phyloP scores from a whole-genome alignment of 129 eudicot species.

The Dittrichia graveolens region DNA sequence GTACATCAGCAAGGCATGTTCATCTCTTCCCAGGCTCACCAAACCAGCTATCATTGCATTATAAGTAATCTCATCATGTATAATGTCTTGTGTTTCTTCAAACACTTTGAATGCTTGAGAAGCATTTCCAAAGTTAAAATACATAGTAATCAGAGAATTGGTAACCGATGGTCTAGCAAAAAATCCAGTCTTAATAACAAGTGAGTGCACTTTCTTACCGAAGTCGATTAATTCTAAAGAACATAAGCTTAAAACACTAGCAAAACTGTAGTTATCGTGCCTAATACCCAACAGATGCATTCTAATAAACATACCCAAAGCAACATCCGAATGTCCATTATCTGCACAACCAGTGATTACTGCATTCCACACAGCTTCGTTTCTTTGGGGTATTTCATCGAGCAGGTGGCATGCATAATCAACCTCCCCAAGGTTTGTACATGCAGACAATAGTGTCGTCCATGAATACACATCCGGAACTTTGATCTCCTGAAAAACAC shows the following conservation, averaged over 20 bases:
- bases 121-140: slow-evolving; percentile 52
- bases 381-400: slow-evolving; percentile 57
- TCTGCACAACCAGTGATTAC: slow-evolving; percentile 81
- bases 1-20: slow-evolving; percentile 55
- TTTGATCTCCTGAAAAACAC: slow-evolving; percentile 50
- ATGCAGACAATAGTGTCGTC: slow-evolving; percentile 82
- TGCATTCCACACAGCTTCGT: slow-evolving; percentile 81
- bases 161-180: slow-evolving; percentile 56
- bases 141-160: slow-evolving; percentile 79
- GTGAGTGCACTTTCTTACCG: slow-evolving; percentile 63
- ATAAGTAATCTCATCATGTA: slow-evolving; percentile 64
- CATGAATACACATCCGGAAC: slow-evolving; percentile 75
- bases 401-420: slow-evolving; percentile 63
- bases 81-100: slow-evolving; percentile 40
- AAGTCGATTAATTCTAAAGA: slow-evolving; percentile 46
- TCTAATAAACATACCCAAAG: slow-evolving; percentile 51
- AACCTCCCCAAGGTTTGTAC: slow-evolving; percentile 71
- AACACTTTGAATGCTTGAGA: slow-evolving; percentile 54
- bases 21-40: slow-evolving; percentile 55
- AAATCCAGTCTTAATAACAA: slow-evolving; percentile 69
- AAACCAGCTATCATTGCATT: slow-evolving; percentile 80
- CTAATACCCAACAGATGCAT: slow-evolving; percentile 66
- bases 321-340: slow-evolving; percentile 47
- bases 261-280: slow-evolving; percentile 77
- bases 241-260: slow-evolving; percentile 78